These are phyloP conservation scores for Fusarium drepaniforme DNA, from an alignment of 2,329 filamentous ascomycete species.

Conservation along the genomic window DNA sequence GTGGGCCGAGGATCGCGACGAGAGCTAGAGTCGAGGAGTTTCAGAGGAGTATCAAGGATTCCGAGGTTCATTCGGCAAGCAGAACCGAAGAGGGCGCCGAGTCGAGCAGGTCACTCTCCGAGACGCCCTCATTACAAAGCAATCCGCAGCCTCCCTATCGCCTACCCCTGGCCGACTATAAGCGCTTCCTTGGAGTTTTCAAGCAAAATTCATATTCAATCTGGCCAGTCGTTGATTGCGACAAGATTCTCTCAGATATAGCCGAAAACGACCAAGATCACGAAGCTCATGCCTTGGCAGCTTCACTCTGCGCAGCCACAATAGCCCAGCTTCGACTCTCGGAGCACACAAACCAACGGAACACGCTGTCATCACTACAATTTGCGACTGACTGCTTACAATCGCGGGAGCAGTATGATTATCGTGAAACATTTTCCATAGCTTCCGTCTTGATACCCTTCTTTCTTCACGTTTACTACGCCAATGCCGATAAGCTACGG, in stretches of 20 bases:
- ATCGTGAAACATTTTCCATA: conserved; percentile 35
- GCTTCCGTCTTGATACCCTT: conserved; percentile 42
- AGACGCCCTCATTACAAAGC: not conserved
- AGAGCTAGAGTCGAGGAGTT: conserved; percentile 30
- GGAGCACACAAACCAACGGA: conserved; percentile 32
- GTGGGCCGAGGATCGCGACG: conserved; percentile 28
- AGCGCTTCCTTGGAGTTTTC: conserved; percentile 36
- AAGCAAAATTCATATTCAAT: conserved; percentile 32
- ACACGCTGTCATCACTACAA: conserved; percentile 28
- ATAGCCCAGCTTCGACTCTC: conserved; percentile 44
- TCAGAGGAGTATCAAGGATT: conserved; percentile 26
- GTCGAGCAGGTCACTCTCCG: not conserved
- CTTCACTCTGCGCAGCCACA: conserved; percentile 42
- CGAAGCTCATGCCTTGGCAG: conserved; percentile 41
- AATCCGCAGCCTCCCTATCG: conserved; percentile 18
- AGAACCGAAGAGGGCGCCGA: not conserved
- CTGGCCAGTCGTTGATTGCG: conserved; percentile 41
- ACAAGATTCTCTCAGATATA: conserved; percentile 34
- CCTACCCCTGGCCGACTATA: conserved; percentile 36
- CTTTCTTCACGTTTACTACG: conserved; percentile 46
- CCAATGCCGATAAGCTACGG: conserved; percentile 44
- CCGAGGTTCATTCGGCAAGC: not conserved
- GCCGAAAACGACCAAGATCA: conserved; percentile 23
- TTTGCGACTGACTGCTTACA: conserved; percentile 33
- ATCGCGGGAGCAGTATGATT: conserved; percentile 39